phyloP scores from a whole-genome alignment of 352 stramenopile genomes.

The Peronospora tabacina region DNA sequence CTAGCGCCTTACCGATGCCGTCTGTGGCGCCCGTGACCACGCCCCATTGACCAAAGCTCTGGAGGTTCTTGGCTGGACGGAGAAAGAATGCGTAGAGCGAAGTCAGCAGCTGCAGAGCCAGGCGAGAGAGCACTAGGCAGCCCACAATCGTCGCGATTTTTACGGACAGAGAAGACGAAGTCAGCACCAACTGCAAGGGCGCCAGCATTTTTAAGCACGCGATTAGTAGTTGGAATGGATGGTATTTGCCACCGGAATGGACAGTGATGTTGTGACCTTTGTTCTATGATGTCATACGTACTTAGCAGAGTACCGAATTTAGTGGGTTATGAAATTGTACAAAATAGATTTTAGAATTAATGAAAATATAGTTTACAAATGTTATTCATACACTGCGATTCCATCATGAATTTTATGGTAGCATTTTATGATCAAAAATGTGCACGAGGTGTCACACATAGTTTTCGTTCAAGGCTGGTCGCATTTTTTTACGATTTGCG shows the following conservation, averaged over 20 bases:
- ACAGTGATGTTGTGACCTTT: background rate
- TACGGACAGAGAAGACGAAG: constrained; percentile 31
- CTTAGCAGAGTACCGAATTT: background rate
- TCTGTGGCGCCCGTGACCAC: constrained; percentile 96
- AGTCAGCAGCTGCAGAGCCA: constrained; percentile 43
- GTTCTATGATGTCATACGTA: constrained; percentile 15
- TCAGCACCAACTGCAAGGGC: constrained; percentile 27
- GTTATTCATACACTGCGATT: no score
- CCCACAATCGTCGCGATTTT: constrained; percentile 40
- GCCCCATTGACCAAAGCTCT: constrained; percentile 94
- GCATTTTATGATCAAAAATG: no score
- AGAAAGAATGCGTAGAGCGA: constrained; percentile 87
- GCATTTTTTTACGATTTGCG: no score
- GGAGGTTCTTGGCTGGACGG: constrained; percentile 89
- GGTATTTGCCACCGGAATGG: constrained; percentile 3
- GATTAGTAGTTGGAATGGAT: constrained; percentile 15
- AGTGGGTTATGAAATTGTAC: no score
- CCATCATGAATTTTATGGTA: no score
- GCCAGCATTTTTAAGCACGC: constrained; percentile 23
- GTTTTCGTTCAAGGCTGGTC: no score
- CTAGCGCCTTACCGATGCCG: constrained; percentile 88
- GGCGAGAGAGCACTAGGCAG: constrained; percentile 40
- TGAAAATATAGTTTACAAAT: no score
- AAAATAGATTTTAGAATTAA: no score
- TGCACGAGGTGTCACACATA: no score